These are phyloP conservation scores for Sarocladium strictum DNA, from an alignment of 2,329 filamentous ascomycete species.

Conservation along the genomic window DNA sequence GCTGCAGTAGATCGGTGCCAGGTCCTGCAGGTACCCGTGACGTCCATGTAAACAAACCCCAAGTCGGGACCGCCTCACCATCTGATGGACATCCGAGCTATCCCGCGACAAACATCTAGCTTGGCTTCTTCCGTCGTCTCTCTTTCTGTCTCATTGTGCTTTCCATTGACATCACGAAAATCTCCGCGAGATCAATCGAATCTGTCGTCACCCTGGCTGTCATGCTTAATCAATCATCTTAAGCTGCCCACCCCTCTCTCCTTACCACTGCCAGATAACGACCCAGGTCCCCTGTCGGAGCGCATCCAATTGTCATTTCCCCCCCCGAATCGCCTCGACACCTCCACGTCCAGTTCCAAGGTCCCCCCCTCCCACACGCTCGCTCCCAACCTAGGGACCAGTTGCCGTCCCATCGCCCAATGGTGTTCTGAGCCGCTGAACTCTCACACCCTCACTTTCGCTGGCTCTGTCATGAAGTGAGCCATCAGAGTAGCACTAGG, in stretches of 20 bases:
- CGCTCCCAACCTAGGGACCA: neutral
- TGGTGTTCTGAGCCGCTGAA: conserved; percentile 1
- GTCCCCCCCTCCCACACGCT: conserved; percentile 2
- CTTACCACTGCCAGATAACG: conserved; percentile 1
- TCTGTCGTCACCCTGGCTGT: neutral
- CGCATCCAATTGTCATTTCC: neutral
- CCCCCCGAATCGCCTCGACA: conserved; percentile 6
- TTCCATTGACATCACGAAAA: conserved; percentile 3
- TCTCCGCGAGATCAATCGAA: conserved; percentile 3
- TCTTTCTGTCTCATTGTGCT: neutral
- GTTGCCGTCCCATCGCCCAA: neutral
- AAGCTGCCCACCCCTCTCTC: neutral
- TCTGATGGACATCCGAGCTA: conserved; percentile 1
- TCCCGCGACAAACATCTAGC: neutral
- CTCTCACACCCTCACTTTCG: conserved; percentile 6
- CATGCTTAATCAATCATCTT: conserved; percentile 9
- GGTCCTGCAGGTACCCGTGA: neutral
- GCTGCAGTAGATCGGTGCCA: neutral
- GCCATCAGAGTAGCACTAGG: conserved; percentile 1
- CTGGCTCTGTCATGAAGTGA: conserved; percentile 6
- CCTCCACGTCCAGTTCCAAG: conserved; percentile 6
- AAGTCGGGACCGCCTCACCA: conserved; percentile 4
- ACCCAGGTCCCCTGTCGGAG: conserved; percentile 7
- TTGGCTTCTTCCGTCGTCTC: neutral
- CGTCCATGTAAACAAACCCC: conserved; percentile 5